phyloP scores from a whole-genome alignment of 768 basidiomycete genomes.

The Tubosaeta brunneosetosa region DNA sequence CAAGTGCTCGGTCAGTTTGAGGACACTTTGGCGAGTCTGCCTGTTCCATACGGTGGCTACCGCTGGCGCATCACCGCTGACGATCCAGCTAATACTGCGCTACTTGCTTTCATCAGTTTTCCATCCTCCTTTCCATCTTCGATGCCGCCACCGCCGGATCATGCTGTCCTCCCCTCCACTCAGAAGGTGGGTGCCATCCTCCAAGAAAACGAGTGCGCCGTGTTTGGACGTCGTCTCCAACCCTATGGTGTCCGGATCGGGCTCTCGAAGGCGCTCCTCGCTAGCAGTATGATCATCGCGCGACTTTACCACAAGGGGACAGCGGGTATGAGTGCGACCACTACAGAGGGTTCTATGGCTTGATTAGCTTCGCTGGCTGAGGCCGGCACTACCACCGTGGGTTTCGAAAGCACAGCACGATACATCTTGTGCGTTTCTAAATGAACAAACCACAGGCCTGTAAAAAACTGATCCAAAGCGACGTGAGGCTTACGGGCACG shows the following conservation, averaged over 20 bases:
- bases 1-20: not conserved
- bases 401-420: constrained; percentile 74
- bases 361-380: not conserved
- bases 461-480: not conserved
- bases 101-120: not conserved
- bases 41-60: not conserved
- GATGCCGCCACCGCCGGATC: not conserved
- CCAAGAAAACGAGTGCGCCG: not conserved
- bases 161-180: not conserved
- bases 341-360: not conserved
- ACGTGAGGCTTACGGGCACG: constrained; percentile 58
- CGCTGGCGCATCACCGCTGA: not conserved
- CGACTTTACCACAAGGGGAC: not conserved
- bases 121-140: not conserved
- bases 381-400: constrained; percentile 55
- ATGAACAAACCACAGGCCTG: not conserved
- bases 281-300: not conserved
- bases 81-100: not conserved
- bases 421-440: constrained; percentile 79
- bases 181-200: not conserved
- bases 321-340: not conserved
- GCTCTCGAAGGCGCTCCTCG: constrained; percentile 22
- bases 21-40: not conserved
- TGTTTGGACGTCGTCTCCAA: not conserved
- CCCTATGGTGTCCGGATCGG: constrained; percentile 6